These are phyloP conservation scores for Zygotorulaspora mrakii DNA, from an alignment of 1,139 yeast species.

Conservation along the genomic window DNA sequence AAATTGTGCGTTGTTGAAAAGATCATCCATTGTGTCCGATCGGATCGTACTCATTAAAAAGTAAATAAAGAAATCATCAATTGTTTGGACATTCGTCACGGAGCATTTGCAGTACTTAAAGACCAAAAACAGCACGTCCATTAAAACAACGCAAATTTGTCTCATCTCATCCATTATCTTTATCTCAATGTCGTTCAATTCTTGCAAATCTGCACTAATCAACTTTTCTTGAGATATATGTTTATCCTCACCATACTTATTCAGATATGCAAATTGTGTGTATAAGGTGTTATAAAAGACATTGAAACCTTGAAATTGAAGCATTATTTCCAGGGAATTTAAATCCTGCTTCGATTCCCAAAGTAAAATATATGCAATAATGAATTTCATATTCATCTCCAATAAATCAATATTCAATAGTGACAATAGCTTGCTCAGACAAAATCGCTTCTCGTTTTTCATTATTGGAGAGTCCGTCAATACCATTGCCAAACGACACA, in stretches of 20 bases:
- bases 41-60: constrained; percentile 42
- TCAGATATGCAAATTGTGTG: constrained; percentile 36
- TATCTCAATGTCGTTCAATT: constrained; percentile 34
- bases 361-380: constrained; percentile 49
- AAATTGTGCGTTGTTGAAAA: constrained; percentile 67
- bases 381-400: constrained; percentile 41
- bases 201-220: constrained; percentile 24
- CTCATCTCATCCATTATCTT: constrained; percentile 35
- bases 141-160: constrained; percentile 43
- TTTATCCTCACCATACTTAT: constrained; percentile 30
- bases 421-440: constrained; percentile 46
- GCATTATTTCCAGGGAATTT: constrained; percentile 44
- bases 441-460: constrained; percentile 40
- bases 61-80: constrained; percentile 52
- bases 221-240: constrained; percentile 14
- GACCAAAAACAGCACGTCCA: constrained; percentile 52
- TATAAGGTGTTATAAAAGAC: constrained; percentile 42
- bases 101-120: constrained; percentile 48
- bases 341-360: constrained; percentile 46
- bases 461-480: constrained; percentile 40
- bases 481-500: constrained; percentile 37
- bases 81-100: constrained; percentile 43
- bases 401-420: constrained; percentile 40
- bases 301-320: constrained; percentile 50
- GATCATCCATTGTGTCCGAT: constrained; percentile 52